Percentiles rank a stretch among this genome's conserved stretches.
Evolutionary conservation across 371 early-diverging fungal genomes (phyloP).

Genomic region (Mortierella sp.): DNA sequence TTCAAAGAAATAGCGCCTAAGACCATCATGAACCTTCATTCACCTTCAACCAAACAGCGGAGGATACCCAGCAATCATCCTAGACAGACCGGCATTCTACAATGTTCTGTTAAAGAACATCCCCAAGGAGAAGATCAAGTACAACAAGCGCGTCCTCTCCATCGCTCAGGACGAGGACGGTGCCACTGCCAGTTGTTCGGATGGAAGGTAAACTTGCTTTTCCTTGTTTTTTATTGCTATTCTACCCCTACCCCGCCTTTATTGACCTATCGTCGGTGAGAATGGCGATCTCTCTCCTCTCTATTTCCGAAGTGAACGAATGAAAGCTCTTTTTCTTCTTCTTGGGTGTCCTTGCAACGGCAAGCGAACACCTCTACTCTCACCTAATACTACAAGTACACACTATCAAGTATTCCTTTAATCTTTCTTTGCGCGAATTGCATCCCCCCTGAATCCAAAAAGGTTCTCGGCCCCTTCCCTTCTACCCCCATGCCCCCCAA

Average conservation of each 20-base stretch:
- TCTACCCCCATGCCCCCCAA: background rate
- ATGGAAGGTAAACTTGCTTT: conserved; percentile 31
- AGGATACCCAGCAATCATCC: conserved; percentile 44
- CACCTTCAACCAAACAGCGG: conserved; percentile 18
- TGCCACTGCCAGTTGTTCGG: conserved; percentile 37
- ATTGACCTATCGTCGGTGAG: too few species aligned
- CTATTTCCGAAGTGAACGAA: too few species aligned
- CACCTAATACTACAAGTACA: background rate
- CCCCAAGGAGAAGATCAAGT: conserved; percentile 41
- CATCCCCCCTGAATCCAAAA: background rate
- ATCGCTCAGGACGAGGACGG: conserved; percentile 28
- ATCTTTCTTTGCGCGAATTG: background rate
- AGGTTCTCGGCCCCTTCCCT: conserved; percentile 4
- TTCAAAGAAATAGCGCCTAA: background rate
- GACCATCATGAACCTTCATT: background rate
- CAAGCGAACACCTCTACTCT: background rate
- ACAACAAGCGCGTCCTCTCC: conserved; percentile 34
- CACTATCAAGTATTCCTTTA: background rate
- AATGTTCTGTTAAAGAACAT: conserved; percentile 39
- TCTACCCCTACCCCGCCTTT: background rate
- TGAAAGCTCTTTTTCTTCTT: too few species aligned
- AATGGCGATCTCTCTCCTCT: too few species aligned
- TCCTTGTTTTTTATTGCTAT: background rate
- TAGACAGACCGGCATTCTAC: conserved; percentile 48
- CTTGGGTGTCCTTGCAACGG: too few species aligned